Base-by-base conservation (phyloP, 805 yeast genomes). In the Blastobotrys mokoenaii region DNA sequence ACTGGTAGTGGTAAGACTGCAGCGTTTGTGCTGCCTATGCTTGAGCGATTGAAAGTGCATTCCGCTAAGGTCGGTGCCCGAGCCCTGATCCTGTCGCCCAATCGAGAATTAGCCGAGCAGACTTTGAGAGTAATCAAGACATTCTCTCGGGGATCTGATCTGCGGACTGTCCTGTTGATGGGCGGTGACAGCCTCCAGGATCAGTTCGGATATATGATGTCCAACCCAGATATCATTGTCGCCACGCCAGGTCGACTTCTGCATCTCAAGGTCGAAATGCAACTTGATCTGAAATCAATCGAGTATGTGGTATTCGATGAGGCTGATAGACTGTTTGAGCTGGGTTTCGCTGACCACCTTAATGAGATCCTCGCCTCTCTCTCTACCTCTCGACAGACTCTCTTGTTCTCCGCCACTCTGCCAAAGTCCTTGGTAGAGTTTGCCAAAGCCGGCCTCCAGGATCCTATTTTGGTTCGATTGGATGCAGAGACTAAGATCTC, bases 1-100 rank as follows among this genome's bases (percentile, higher is more conserved):
- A 93, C 99, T 0, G 99, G 99, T 58, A 85, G 96, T 20, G 99
- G 99, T 72, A 93, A 93, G 62, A 93, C 99, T 0, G 98, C 98
- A 7, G 97, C 98, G 1, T 93, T 93, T 62, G 76, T 86, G 16
- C 67, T 93, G 45, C 99, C 99, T 2, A 72, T 93, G 70, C 73
- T 93, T 52, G 97, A 93, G 56, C 81, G 77, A 59, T 71, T 90
- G 54, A 86, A 85, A 62, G 65, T 79, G 1, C 97, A 90, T 61
- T 77, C 84, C 38, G 88, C 95, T 27, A 84, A 79, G 60, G 82
- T 84, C 38, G 98, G 98, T 51, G 81, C 81, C 1, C 74, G 98
- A 54, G 96, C 96, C 0, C 71, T 93, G 31, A 80, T 93, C 46
- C 64, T 93, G 46, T 85, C 97, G 0, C 99, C 99, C 16, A 85